Percentiles rank a stretch among this genome's conserved stretches.
Evolutionary conservation across 768 basidiomycete species (phyloP).

Genomic region (Serendipita vermifera): DNA sequence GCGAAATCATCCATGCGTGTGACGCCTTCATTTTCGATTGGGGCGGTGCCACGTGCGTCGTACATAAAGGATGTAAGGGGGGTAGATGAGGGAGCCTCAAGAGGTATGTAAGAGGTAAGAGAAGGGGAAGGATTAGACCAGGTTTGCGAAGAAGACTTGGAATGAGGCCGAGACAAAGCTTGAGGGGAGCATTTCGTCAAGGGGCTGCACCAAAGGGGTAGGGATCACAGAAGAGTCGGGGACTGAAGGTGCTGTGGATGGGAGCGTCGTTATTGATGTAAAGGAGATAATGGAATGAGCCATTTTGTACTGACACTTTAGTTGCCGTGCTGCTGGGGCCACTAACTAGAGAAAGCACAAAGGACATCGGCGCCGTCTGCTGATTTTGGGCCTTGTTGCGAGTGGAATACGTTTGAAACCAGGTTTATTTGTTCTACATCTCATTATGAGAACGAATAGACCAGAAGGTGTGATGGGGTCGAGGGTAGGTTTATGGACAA

Average conservation of each 20-base stretch:
- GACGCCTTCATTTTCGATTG: constrained; percentile 37
- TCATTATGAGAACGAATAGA: no score
- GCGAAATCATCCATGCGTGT: constrained; percentile 57
- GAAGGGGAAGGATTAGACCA: constrained; percentile 48
- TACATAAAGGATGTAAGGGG: constrained; percentile 56
- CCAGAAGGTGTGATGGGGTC: no score
- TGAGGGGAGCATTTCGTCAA: constrained; percentile 44
- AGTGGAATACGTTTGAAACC: no score
- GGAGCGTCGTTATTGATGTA: not conserved
- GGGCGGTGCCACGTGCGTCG: constrained; percentile 63
- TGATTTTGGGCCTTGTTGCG: no score
- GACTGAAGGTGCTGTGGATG: constrained; percentile 30
- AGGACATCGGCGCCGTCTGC: no score
- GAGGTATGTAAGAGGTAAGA: constrained; percentile 50
- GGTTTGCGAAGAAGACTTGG: constrained; percentile 58
- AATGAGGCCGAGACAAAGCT: constrained; percentile 59
- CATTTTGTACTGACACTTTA: constrained; percentile 20
- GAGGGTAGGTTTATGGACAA: no score
- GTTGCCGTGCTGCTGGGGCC: no score
- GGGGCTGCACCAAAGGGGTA: constrained; percentile 65
- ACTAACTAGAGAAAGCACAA: no score
- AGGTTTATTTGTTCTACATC: no score
- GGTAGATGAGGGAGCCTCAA: constrained; percentile 35
- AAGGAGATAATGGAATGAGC: not conserved
- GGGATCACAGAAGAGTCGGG: constrained; percentile 44